Evolutionary conservation across 441 rosid species (phyloP), one percentile per base, ranked within the genome.

Genomic region (Syzygium syzygioides): DNA sequence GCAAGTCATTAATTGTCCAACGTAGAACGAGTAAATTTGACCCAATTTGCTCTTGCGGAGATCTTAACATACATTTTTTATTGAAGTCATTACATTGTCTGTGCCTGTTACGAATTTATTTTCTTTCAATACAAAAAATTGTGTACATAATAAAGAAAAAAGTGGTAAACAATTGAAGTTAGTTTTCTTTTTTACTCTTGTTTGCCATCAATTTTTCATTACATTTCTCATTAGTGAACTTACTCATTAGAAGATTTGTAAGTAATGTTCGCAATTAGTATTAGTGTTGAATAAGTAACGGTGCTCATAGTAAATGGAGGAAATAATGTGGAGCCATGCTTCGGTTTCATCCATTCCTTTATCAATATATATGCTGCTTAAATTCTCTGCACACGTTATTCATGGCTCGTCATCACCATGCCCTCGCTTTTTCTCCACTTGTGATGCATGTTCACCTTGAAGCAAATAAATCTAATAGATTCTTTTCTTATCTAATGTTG

Each of bases 181-280:
- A 5, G 6, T 41, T 13, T 28, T 11, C 6, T 28, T 0, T 57
- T 11, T 28, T 57, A 23, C 28, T 13, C 32, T 1, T 0, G 8
- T 60, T 60, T 2, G 1, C 9, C 66, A 60, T 28, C 32, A 13
- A 60, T 4, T 60, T 60, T 28, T 7, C 68, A 60, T 60, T 3
- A 60, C 0, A 6, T 18, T 28, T 28, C 32, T 60, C 9, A 62
- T 14, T n/a, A 62, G 19, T 62, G 19, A 62, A 62, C 9, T n/a
- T 62, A n/a, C 32, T 6, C 7, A n/a, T 62, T 62, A 55, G 34
- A 62, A 62, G 0, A 62, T 62, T 0, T 19, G n/a, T 62, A n/a
- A 28, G 2, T 28, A 28, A 28, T 28, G 32, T 28, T 14, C 0
- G 0, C 68, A 68, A 19, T 68, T 34, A 6, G 14, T 34, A 68